Conservation (phyloP, 768 basidiomycete species). For the Mycena amicta region DNA sequence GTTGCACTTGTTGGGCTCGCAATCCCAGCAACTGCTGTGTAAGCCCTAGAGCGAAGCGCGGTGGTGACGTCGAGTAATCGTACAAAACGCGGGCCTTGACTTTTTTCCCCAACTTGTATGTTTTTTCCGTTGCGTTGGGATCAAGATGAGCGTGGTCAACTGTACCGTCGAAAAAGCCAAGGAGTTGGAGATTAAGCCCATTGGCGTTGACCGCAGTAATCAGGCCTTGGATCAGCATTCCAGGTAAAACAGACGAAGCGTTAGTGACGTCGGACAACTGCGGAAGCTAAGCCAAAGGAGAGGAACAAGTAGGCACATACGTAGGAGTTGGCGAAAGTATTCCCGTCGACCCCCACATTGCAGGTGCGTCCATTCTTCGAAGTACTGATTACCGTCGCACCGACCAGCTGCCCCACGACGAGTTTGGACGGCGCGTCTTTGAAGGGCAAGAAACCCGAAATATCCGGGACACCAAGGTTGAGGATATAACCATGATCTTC, state of each 20-base stretch:
- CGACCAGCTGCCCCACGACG: conserved; percentile 66
- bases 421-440: conserved; percentile 58
- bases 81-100: conserved; percentile 86
- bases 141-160: conserved; percentile 79
- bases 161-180: conserved; percentile 92
- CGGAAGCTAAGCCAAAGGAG: background rate
- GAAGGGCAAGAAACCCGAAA: conserved; percentile 85
- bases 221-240: conserved; percentile 77
- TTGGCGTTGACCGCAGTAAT: conserved; percentile 73
- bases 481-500: conserved; percentile 96
- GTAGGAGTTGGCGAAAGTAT: conserved; percentile 50
- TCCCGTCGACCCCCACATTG: conserved; percentile 60
- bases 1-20: conserved; percentile 37
- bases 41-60: conserved; percentile 81
- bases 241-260: conserved; percentile 84
- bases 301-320: conserved; percentile 41
- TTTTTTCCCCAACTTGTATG: conserved; percentile 68
- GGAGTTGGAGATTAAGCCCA: conserved; percentile 85
- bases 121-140: conserved; percentile 40
- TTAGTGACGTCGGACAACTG: conserved; percentile 79
- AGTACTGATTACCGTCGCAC: conserved; percentile 65
- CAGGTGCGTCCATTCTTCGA: conserved; percentile 81
- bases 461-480: conserved; percentile 76
- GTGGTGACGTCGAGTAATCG: conserved; percentile 73
- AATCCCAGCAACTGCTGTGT: conserved; percentile 71